Evolutionary conservation across 768 basidiomycete genomes (phyloP), one percentile per base, ranked within the genome.

Genomic region (Mycena chlorophos): DNA sequence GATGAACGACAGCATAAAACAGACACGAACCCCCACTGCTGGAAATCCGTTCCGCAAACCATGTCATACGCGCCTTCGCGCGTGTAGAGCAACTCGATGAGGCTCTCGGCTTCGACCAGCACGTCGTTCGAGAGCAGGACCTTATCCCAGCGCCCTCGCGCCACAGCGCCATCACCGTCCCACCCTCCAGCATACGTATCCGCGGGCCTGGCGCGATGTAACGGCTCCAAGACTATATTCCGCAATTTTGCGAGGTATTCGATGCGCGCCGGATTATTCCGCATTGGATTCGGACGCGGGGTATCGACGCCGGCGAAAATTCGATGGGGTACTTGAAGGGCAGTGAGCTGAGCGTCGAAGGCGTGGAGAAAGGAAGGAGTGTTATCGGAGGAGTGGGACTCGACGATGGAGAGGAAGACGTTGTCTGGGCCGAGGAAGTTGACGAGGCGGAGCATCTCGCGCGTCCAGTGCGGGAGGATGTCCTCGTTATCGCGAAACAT

Each of bases 81-180:
- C 4, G 76, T 76, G 28, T 70, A 56, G 22, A 78, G 55, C 23
- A 78, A 67, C 54, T 78, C 74, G 16, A 77, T 54, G 4, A 78
- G 57, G 20, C 67, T 66, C 57, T 77, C 74, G 4, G 75, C 74
- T 28, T 73, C 73, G 56, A 78, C 60, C 51, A 61, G 73, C 6
- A 78, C 62, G 61, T 79, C 78, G 54, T 78, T 79, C 0, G 72
- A 69, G 63, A 77, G 78, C 0, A 79, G 37, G 8, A 78, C 69
- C 49, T 66, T 66, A 57, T 75, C 73, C 38, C 71, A 74, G 1
- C 72, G 71, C 4, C 76, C 75, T 14, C 17, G 8, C 8, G 31
- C 31, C 31, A 34, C 31, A 8, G 8, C 31, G 31, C 31, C 31
- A 8, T 34, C 31, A 8, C 31, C 31, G 8, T 34, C 17, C 17